A percentile compares a stretch with the other conserved stretches of the same genome.
These are phyloP conservation scores for Citrus glauca DNA, from an alignment of 345 rosid species.

Conservation along the genomic window DNA sequence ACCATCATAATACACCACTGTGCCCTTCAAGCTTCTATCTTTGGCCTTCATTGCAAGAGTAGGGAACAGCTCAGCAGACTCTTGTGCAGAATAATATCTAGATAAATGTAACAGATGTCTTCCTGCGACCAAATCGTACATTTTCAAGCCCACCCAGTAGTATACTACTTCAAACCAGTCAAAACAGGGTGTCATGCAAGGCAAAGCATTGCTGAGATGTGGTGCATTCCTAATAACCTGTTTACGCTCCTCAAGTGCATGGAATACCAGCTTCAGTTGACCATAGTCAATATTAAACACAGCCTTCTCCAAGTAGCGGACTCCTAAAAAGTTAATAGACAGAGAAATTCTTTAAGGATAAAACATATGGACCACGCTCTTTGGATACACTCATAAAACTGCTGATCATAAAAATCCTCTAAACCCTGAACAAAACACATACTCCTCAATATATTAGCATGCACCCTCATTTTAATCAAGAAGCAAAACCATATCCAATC, in stretches of 20 bases:
- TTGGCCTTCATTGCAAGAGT: conserved; percentile 83
- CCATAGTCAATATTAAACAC: conserved; percentile 94
- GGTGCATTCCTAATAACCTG: conserved; percentile 95
- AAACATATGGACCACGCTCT: background rate
- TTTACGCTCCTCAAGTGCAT: conserved; percentile 94
- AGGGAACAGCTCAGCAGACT: conserved; percentile 85
- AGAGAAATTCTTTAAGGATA: background rate
- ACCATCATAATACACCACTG: conserved; percentile 96
- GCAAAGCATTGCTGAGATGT: conserved; percentile 89
- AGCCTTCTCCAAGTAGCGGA: conserved; percentile 98
- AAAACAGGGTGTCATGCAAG: conserved; percentile 99
- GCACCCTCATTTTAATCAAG: background rate
- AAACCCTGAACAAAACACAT: background rate
- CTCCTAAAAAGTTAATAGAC: conserved; percentile 44
- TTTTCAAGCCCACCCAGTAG: conserved; percentile 93
- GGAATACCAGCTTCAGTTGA: conserved; percentile 87
- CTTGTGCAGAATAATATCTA: conserved; percentile 81
- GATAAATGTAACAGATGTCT: conserved; percentile 74
- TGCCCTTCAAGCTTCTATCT: conserved; percentile 65
- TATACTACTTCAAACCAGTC: conserved; percentile 90
- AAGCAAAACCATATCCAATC: background rate
- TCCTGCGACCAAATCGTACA: conserved; percentile 97
- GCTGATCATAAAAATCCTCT: background rate
- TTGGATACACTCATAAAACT: background rate
- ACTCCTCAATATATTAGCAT: background rate